Conservation (phyloP, 768 basidiomycete species). For the Hygrocybe coccinea region DNA sequence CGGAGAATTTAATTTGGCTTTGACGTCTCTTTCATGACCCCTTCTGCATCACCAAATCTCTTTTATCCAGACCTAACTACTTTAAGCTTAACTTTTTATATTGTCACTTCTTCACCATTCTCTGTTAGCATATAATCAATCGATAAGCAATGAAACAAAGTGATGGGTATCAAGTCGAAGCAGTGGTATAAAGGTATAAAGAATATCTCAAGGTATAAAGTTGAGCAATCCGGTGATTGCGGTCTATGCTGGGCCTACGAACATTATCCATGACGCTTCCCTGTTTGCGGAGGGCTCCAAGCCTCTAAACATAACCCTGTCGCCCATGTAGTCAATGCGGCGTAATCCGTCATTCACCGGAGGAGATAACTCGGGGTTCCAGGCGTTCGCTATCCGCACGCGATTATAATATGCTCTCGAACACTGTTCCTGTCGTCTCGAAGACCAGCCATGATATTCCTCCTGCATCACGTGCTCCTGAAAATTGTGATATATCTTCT, state of each 20-base stretch:
- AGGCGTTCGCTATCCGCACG: constrained; percentile 9
- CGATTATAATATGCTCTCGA: constrained; percentile 28
- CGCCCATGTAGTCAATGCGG: constrained; percentile 47
- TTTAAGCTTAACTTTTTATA: too few relatives aligned
- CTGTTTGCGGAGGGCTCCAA: constrained; percentile 46
- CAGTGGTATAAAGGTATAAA: background rate
- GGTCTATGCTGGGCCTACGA: constrained; percentile 8
- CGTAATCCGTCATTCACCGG: constrained; percentile 23
- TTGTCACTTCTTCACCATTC: too few relatives aligned
- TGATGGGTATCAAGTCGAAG: background rate
- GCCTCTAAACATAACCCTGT: constrained; percentile 46
- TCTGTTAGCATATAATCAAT: too few relatives aligned
- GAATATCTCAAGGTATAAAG: background rate
- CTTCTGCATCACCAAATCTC: too few relatives aligned
- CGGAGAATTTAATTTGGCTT: too few relatives aligned
- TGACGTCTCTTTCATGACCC: too few relatives aligned
- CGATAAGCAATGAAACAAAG: too few relatives aligned
- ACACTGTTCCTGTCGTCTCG: constrained; percentile 30
- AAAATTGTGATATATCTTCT: constrained; percentile 44
- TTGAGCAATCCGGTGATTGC: background rate
- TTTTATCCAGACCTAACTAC: too few relatives aligned
- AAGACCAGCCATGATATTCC: constrained; percentile 36
- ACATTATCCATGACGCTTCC: constrained; percentile 41
- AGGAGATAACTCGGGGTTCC: background rate
- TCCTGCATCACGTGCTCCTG: constrained; percentile 29